Percentiles rank a stretch among this genome's conserved stretches.
These are phyloP conservation scores for Luffa acutangula DNA, from an alignment of 306 rosid genomes.

Conservation along the genomic window DNA sequence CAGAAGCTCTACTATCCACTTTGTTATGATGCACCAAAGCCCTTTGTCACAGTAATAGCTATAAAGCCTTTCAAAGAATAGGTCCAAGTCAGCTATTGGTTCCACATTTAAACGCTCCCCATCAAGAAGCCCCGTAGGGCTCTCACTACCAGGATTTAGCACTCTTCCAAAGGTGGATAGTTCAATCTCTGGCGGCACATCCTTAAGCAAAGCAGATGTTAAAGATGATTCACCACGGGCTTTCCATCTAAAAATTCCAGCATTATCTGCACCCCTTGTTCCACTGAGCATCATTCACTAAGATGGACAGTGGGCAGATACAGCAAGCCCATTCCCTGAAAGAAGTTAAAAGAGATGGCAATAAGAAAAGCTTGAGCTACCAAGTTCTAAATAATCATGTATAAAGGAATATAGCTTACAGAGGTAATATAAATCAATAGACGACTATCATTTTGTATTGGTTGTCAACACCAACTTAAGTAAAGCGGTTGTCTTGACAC, in stretches of 20 bases:
- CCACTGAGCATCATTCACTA: conserved; percentile 73
- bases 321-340: conserved; percentile 61
- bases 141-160: conserved; percentile 67
- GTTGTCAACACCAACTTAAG: background rate
- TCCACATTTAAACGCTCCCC: conserved; percentile 65
- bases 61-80: conserved; percentile 87
- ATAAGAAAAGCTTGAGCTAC: background rate
- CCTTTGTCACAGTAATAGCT: conserved; percentile 87
- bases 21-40: conserved; percentile 77
- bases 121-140: conserved; percentile 78
- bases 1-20: conserved; percentile 89
- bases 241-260: conserved; percentile 48
- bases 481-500: background rate
- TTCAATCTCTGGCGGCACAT: conserved; percentile 62
- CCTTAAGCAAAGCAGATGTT: conserved; percentile 43
- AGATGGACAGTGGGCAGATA: conserved; percentile 36
- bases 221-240: conserved; percentile 41
- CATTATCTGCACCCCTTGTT: conserved; percentile 29
- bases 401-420: background rate
- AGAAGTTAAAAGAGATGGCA: background rate
- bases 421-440: background rate
- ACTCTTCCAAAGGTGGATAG: conserved; percentile 51
- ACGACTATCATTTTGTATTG: background rate
- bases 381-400: background rate
- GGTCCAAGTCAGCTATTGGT: conserved; percentile 87